Conservation (phyloP, 2,329 filamentous ascomycete genomes). For the Westerdykella ornata region DNA sequence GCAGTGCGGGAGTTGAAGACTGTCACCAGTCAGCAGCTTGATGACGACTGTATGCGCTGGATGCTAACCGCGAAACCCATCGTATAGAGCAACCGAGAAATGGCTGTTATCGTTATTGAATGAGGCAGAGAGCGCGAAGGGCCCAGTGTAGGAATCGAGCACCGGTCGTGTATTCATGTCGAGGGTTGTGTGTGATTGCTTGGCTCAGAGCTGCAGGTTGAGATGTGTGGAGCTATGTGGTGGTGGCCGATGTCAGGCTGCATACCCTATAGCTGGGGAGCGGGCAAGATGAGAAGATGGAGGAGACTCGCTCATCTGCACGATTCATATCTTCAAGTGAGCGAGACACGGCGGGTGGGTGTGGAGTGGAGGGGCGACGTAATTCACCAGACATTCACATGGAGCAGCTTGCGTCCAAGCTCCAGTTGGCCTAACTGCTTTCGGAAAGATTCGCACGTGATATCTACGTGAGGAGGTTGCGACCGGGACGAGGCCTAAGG, state of each 20-base stretch:
- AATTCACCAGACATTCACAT: too few relatives aligned
- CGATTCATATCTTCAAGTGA: too few relatives aligned
- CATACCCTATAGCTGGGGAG: too few relatives aligned
- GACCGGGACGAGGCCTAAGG: too few relatives aligned
- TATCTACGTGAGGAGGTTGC: too few relatives aligned
- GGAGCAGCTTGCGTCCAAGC: too few relatives aligned
- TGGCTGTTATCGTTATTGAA: conserved; percentile 82
- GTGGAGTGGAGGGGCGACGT: too few relatives aligned
- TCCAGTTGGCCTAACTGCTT: too few relatives aligned
- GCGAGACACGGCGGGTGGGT: too few relatives aligned
- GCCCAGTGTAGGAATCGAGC: conserved; percentile 69
- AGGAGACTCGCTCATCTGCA: too few relatives aligned
- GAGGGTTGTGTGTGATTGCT: conserved; percentile 2
- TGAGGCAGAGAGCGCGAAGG: conserved; percentile 70
- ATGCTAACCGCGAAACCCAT: conserved; percentile 71
- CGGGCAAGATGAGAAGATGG: too few relatives aligned
- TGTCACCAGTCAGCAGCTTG: conserved; percentile 12
- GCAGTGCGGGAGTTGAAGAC: conserved; percentile 29
- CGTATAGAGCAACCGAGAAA: conserved; percentile 80
- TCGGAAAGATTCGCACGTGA: too few relatives aligned
- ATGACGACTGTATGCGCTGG: neutral
- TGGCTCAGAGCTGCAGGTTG: conserved; percentile 2
- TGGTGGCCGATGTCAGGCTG: neutral
- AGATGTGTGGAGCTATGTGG: neutral
- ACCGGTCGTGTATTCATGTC: conserved; percentile 84